phyloP scores from a whole-genome alignment of 2,329 filamentous ascomycete species.

The Diaporthe sp. region DNA sequence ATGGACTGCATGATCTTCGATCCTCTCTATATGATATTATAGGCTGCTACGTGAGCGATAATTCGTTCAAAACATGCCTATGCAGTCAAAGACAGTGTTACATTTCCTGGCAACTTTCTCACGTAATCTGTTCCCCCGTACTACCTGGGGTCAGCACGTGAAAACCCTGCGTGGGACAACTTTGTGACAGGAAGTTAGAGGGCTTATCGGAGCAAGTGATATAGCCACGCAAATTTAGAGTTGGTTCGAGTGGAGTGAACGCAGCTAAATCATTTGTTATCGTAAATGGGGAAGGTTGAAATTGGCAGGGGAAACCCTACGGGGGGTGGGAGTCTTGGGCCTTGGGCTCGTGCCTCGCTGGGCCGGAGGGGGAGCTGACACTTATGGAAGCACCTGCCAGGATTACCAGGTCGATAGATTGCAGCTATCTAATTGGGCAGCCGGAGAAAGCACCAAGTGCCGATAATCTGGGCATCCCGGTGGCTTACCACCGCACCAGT shows the following conservation, averaged over 20 bases:
- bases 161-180: too few species aligned
- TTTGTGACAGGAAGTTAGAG: neutral
- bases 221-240: neutral
- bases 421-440: neutral
- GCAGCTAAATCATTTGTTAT: neutral
- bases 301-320: neutral
- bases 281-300: constrained; percentile 26
- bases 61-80: too few species aligned
- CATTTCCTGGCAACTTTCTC: neutral
- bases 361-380: neutral
- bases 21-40: neutral
- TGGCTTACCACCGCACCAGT: neutral
- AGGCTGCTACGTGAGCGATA: neutral
- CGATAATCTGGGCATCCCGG: neutral
- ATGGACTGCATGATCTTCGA: neutral
- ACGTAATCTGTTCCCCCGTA: neutral
- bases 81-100: too few species aligned
- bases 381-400: neutral
- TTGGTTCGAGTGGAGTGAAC: neutral
- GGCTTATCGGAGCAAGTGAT: neutral
- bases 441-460: neutral
- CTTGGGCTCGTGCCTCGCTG: neutral
- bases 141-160: neutral
- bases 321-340: neutral
- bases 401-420: neutral